Evolutionary conservation across 805 yeast genomes (phyloP).

Genomic region (Middelhovenomyces tepae): DNA sequence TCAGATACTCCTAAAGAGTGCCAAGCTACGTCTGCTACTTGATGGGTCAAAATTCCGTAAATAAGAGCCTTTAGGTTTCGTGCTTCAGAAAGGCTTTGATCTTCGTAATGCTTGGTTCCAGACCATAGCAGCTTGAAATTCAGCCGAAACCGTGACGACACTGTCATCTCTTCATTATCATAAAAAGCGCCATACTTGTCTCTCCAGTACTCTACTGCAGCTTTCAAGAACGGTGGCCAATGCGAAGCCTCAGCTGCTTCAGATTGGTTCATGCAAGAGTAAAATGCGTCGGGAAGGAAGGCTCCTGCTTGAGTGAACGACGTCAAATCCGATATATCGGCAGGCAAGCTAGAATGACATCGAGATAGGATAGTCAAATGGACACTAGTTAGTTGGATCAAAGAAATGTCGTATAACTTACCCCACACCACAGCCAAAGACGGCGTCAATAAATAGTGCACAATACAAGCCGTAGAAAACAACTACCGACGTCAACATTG

Average conservation of each 20-base stretch:
- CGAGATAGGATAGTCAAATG: no score
- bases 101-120: not conserved
- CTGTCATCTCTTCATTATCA: constrained; percentile 14
- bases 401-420: no score
- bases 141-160: no score
- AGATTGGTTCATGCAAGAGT: constrained; percentile 44
- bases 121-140: no score
- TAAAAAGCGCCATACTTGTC: constrained; percentile 21
- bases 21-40: constrained; percentile 59
- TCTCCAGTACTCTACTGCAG: constrained; percentile 38
- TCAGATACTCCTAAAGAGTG: constrained; percentile 48
- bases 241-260: constrained; percentile 54
- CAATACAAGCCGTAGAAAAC: no score
- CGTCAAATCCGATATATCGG: no score
- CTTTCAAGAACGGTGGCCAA: constrained; percentile 57
- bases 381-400: no score
- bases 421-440: no score
- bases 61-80: constrained; percentile 43
- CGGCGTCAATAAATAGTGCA: no score
- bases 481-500: no score
- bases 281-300: constrained; percentile 63
- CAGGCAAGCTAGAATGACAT: no score
- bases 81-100: constrained; percentile 16
- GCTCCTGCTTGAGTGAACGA: constrained; percentile 47
- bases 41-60: constrained; percentile 53